phyloP scores from a whole-genome alignment of 2,329 filamentous ascomycete species.

The Alternaria triticina region DNA sequence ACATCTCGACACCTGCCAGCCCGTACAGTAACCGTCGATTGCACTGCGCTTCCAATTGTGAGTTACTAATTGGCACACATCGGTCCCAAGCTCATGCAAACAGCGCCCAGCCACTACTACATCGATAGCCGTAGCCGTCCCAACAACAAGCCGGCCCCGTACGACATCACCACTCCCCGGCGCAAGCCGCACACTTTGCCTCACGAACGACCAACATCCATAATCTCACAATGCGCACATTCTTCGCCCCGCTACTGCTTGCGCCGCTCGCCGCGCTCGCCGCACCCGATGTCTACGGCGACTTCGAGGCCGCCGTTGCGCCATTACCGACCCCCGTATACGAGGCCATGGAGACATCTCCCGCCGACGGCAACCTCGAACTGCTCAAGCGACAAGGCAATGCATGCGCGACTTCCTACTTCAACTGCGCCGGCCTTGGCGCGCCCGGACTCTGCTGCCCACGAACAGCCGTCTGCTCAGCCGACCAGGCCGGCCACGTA shows the following conservation, averaged over 20 bases:
- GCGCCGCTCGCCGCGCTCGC: slow-evolving; percentile 39
- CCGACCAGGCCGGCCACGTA: slow-evolving; percentile 63
- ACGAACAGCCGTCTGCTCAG: slow-evolving; percentile 59
- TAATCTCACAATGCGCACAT: slow-evolving; percentile 36
- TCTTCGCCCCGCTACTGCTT: slow-evolving; percentile 33
- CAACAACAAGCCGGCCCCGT: slow-evolving; percentile 4
- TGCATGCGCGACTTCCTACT: slow-evolving; percentile 60
- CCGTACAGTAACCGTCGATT: neutral
- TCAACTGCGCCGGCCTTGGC: slow-evolving; percentile 59
- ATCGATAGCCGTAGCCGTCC: slow-evolving; percentile 14
- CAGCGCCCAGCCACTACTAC: neutral
- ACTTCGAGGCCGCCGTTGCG: slow-evolving; percentile 40
- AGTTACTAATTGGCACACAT: neutral
- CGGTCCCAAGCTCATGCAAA: neutral
- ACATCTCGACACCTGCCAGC: slow-evolving; percentile 12
- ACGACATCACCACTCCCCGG: slow-evolving; percentile 11
- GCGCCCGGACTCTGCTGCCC: slow-evolving; percentile 64
- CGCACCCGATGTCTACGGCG: slow-evolving; percentile 34
- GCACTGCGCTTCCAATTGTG: neutral
- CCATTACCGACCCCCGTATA: slow-evolving; percentile 23
- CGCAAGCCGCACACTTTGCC: slow-evolving; percentile 14
- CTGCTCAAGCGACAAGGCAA: slow-evolving; percentile 47
- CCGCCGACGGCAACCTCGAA: slow-evolving; percentile 27
- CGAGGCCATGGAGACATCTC: slow-evolving; percentile 32
- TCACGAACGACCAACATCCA: neutral